phyloP scores from a whole-genome alignment of 768 basidiomycete species.

The Leucocoprinus leucothites region DNA sequence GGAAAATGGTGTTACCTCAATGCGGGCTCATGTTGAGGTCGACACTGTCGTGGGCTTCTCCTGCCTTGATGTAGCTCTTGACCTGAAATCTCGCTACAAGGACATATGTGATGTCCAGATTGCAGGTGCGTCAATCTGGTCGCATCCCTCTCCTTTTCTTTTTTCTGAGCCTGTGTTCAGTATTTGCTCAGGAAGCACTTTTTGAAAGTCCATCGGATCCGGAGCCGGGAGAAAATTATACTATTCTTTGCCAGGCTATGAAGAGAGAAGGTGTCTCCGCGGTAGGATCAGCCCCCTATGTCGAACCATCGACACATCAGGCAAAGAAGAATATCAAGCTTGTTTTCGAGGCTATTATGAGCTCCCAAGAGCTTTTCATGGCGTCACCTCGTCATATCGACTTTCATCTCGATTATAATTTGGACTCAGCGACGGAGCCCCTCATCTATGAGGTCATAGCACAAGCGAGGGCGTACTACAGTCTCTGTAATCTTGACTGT shows the following conservation, averaged over 20 bases:
- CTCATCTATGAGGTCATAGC: conserved; percentile 54
- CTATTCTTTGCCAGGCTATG: conserved; percentile 42
- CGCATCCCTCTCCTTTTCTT: neutral
- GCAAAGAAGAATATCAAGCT: conserved; percentile 52
- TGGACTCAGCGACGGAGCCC: conserved; percentile 46
- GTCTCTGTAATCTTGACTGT: conserved; percentile 1
- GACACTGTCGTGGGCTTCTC: conserved; percentile 49
- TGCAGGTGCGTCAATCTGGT: conserved; percentile 36
- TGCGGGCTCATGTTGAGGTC: conserved; percentile 69
- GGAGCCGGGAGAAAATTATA: conserved; percentile 41
- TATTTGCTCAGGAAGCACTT: conserved; percentile 61
- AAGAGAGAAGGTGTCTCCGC: conserved; percentile 39
- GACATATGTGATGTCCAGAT: conserved; percentile 55
- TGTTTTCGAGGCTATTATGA: conserved; percentile 44
- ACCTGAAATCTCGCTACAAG: conserved; percentile 41
- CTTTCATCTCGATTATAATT: conserved; percentile 69
- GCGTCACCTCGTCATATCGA: conserved; percentile 38
- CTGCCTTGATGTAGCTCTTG: conserved; percentile 53
- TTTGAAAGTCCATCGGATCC: conserved; percentile 33
- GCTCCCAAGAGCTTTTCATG: neutral
- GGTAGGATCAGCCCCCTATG: conserved; percentile 65
- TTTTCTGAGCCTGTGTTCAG: conserved; percentile 25
- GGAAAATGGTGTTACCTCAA: conserved; percentile 58
- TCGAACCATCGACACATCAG: conserved; percentile 46
- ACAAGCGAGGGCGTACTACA: conserved; percentile 24